Evolutionary conservation across 768 basidiomycete genomes (phyloP).

Genomic region (Leccinum subgranulosum): DNA sequence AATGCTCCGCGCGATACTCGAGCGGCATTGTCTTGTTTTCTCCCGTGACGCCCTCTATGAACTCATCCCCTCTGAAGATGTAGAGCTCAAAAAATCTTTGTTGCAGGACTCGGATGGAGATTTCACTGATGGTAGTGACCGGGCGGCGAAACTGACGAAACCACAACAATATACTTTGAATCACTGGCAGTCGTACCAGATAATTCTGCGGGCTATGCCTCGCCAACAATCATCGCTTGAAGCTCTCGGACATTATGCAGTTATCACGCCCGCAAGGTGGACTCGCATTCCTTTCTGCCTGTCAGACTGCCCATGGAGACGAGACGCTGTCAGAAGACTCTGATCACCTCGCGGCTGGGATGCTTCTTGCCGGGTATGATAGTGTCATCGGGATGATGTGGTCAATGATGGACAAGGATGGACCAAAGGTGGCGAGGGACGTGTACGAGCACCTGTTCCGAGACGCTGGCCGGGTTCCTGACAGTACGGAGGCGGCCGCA

Average conservation of each 20-base stretch:
- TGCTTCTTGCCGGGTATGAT: too few relatives aligned
- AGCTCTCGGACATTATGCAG: not conserved
- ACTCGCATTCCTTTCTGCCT: not conserved
- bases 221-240: not conserved
- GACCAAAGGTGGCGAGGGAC: too few relatives aligned
- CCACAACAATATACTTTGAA: not conserved
- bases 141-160: accelerated
- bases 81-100: not conserved
- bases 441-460: too few relatives aligned
- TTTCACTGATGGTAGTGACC: not conserved
- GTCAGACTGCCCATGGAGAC: not conserved
- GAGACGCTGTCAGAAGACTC: too few relatives aligned
- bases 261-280: not conserved
- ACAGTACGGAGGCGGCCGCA: too few relatives aligned
- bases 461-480: too few relatives aligned
- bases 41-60: not conserved
- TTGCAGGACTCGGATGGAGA: not conserved
- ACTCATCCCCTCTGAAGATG: not conserved
- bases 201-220: too few relatives aligned
- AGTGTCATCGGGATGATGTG: too few relatives aligned
- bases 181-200: too few relatives aligned
- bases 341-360: too few relatives aligned
- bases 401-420: too few relatives aligned
- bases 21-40: not conserved
- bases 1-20: not conserved